Evolutionary conservation across 495 filamentous ascomycete species (phyloP).

Genomic region (Astrothelium subdiscretum): DNA sequence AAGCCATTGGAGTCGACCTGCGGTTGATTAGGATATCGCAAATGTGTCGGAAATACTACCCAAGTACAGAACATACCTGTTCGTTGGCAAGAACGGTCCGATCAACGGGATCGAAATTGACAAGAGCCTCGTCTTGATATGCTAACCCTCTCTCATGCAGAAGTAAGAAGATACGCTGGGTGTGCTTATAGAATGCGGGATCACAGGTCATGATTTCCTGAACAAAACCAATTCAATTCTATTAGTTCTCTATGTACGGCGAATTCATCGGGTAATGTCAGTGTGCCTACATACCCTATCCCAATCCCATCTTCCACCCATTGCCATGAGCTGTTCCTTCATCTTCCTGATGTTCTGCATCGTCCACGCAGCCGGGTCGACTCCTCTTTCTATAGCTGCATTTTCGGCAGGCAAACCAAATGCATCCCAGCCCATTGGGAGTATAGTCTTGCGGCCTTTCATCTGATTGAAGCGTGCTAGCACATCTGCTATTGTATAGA

Average conservation of each 20-base stretch:
- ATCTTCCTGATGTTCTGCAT: conserved; percentile 65
- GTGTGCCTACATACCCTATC: conserved; percentile 47
- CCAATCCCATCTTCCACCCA: conserved; percentile 78
- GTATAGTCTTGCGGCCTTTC: conserved; percentile 62
- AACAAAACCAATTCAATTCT: background rate
- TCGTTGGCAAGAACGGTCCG: conserved; percentile 86
- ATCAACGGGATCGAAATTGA: conserved; percentile 86
- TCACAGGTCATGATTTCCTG: conserved; percentile 78
- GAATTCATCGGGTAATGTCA: background rate
- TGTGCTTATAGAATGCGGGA: conserved; percentile 78
- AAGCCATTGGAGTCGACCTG: conserved; percentile 65
- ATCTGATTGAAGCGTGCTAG: conserved; percentile 66
- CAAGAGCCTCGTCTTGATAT: conserved; percentile 65
- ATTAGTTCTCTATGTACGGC: background rate
- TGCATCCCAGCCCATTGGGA: conserved; percentile 91
- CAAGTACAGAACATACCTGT: conserved; percentile 34
- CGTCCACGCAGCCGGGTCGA: conserved; percentile 72
- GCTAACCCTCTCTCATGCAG: conserved; percentile 60
- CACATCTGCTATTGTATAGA: conserved; percentile 85
- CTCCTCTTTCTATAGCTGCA: conserved; percentile 76
- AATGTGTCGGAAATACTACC: too few relatives aligned
- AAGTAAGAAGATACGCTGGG: conserved; percentile 70
- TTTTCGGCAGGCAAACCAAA: conserved; percentile 89
- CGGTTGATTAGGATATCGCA: background rate
- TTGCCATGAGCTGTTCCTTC: conserved; percentile 66